Percentiles rank a stretch among this genome's conserved stretches.
phyloP scores from a whole-genome alignment of 2,329 filamentous ascomycete species.

The Penicillium occitanis region DNA sequence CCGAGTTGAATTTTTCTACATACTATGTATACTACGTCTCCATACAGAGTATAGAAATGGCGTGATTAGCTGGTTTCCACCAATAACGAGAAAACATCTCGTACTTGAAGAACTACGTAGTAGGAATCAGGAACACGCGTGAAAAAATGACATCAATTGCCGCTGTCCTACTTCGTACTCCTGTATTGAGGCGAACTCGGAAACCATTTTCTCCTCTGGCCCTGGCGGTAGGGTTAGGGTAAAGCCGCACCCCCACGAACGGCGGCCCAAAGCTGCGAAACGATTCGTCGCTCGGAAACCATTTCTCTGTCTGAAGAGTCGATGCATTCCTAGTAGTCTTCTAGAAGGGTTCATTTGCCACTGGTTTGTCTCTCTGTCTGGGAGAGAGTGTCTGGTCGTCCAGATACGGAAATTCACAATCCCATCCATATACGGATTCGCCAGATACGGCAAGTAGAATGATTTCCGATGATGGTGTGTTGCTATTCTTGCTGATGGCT shows the following conservation, averaged over 20 bases:
- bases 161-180: not conserved
- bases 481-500: not conserved
- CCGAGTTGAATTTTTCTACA: too few species aligned
- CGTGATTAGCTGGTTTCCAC: not conserved
- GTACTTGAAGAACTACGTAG: not conserved
- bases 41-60: not conserved
- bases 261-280: not conserved
- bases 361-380: too few species aligned
- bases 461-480: not conserved
- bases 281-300: constrained; percentile 23
- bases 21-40: too few species aligned
- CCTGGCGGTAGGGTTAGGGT: not conserved
- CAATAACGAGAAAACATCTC: not conserved
- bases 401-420: not conserved
- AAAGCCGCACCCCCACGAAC: not conserved
- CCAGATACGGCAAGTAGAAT: not conserved
- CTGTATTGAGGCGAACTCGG: not conserved
- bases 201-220: constrained; percentile 8
- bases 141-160: not conserved
- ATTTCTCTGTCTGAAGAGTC: constrained; percentile 11
- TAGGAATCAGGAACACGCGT: not conserved
- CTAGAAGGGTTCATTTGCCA: not conserved
- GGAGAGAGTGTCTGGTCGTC: too few species aligned
- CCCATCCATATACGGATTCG: not conserved
- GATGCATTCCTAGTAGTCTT: not conserved